Evolutionary conservation across 2,329 filamentous ascomycete genomes (phyloP).

Genomic region (Botrytis fabae): DNA sequence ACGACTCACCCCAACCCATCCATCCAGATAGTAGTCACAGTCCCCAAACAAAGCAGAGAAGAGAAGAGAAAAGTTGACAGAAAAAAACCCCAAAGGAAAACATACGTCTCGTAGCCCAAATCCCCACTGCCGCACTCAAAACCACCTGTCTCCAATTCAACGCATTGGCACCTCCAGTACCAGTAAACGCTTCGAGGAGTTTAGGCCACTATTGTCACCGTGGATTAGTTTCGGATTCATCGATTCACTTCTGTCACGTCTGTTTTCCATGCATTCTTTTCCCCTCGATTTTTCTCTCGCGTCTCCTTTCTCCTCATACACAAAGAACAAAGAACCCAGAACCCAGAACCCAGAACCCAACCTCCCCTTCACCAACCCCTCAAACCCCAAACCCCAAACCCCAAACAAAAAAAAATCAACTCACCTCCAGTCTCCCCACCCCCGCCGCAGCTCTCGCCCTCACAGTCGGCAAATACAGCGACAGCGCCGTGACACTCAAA

Average conservation of each 20-base stretch:
- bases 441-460: not conserved
- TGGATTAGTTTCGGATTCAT: not conserved
- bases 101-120: conserved; percentile 64
- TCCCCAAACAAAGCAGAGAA: too few relatives aligned
- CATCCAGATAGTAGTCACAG: not conserved
- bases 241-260: too few relatives aligned
- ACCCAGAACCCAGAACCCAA: too few relatives aligned
- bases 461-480: not conserved
- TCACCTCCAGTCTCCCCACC: not conserved
- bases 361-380: too few relatives aligned
- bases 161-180: conserved; percentile 43
- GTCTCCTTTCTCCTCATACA: not conserved
- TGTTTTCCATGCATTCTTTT: not conserved
- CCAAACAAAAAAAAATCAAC: not conserved
- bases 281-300: too few relatives aligned
- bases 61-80: too few relatives aligned
- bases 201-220: conserved; percentile 42
- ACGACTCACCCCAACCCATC: not conserved
- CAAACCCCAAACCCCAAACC: not conserved
- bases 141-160: conserved; percentile 64
- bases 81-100: conserved; percentile 20
- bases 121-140: conserved; percentile 53
- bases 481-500: not conserved
- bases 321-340: too few relatives aligned
- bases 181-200: conserved; percentile 48